Base-by-base conservation (phyloP, 2,329 filamentous ascomycete species). In the Metarhizium sp. region DNA sequence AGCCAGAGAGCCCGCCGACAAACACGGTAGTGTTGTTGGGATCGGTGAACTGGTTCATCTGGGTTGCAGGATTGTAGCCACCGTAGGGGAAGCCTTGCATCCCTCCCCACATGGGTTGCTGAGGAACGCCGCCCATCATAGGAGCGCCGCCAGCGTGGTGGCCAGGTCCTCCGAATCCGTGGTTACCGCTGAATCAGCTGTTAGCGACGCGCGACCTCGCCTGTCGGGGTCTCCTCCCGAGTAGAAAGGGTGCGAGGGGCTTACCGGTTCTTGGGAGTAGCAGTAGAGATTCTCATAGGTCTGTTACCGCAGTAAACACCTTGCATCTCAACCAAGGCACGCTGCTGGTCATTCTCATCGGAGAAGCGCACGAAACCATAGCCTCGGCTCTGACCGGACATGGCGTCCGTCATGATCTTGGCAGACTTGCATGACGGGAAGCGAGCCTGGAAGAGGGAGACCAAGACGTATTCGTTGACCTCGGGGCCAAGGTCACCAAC, bases 11-110 rank as follows among this genome's bases (percentile, higher is more conserved):
- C 54, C 94, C 94, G 62, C 94, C 94, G 55, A 99, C 94, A 66
- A 99, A 99, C 60, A 99, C 94, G 20, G 94, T 99, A 18, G 94
- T 99, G 78, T 99, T 99, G 82, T 99, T 99, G 13, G 94, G 94
- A 67, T 99, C 94, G 42, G 94, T 99, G 78, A 99, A 99, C 76
- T 99, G 94, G 77, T 99, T 99, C 94, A 99, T 97, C 61, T 75
- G 73, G 16, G 73, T 75, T 57, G 75, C 71, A 5, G 76, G 75
- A 62, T 78, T 78, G 66, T 76, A 79, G 11, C 69, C 71, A 51
- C 72, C 74, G 18, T 73, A 71, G 52, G 70, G 71, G 50, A 71
- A 71, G 29, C 64, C 64, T 57, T 68, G 66, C 63, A 68, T 66
- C 3, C 61, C 52, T 20, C 64, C 66, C 72, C 71, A 73, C 68